A percentile compares a stretch with the other conserved stretches of the same genome.
Conservation (phyloP, 176 grass and related monocot species). For the Oryza punctata region DNA sequence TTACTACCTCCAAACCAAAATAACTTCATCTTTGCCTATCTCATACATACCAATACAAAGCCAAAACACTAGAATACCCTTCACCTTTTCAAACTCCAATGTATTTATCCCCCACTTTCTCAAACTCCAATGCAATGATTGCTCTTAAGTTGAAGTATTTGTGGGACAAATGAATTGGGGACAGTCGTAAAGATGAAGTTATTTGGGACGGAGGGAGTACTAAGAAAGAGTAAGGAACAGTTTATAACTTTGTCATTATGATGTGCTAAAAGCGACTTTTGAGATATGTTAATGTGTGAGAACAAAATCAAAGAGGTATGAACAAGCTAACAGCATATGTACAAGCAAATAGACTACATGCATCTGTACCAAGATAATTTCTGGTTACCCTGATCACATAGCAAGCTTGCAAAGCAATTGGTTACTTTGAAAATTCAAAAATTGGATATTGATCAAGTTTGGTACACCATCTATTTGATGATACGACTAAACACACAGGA, state of each 20-base stretch:
- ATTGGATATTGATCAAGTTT: conserved; percentile 14
- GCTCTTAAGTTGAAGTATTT: no score
- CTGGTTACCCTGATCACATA: neutral
- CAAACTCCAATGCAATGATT: no score
- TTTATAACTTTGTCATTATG: conserved; percentile 7
- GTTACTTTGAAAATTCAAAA: conserved; percentile 21
- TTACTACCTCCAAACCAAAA: no score
- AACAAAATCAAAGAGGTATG: conserved; percentile 16
- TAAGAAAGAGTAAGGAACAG: neutral
- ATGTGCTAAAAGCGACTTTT: neutral
- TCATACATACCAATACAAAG: no score
- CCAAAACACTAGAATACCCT: no score
- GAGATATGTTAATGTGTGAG: neutral
- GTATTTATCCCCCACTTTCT: no score
- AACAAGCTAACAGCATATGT: neutral
- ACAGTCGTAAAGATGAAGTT: neutral
- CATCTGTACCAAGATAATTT: conserved; percentile 8
- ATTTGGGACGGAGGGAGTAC: neutral
- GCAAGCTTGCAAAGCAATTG: conserved; percentile 7
- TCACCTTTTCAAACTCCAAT: no score
- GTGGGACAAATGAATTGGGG: no score
- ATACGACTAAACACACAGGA: conserved; percentile 16
- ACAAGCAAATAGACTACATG: neutral
- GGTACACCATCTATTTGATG: conserved; percentile 24
- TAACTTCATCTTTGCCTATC: no score